Evolutionary conservation across 23 red algal genomes (phyloP).

Genomic region (Cyanidiococcus yangmingshanensis): DNA sequence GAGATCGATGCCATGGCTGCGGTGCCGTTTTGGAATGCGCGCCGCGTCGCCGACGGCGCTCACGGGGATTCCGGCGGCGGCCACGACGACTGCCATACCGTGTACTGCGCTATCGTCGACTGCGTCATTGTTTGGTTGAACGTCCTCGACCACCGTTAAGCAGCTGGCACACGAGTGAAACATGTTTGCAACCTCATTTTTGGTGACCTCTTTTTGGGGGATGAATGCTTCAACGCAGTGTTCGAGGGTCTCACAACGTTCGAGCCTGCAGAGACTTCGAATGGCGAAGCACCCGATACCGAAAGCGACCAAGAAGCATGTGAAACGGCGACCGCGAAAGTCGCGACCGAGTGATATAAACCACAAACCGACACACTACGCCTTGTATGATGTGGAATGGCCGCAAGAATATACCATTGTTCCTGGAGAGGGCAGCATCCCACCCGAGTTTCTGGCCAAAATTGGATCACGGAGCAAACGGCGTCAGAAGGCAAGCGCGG

Average conservation of each 20-base stretch:
- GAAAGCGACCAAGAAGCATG: conserved; percentile 11
- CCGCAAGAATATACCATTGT: background rate
- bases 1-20: no score
- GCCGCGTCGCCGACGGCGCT: no score
- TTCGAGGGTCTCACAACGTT: background rate
- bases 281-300: conserved; percentile 9
- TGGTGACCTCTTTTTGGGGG: background rate
- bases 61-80: no score
- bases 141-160: no score
- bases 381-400: background rate
- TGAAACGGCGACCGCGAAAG: conserved; percentile 1
- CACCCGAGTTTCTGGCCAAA: background rate
- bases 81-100: no score
- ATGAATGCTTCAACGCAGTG: background rate
- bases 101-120: no score
- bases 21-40: no score
- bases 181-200: background rate
- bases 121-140: no score
- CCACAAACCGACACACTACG: background rate
- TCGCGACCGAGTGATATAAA: background rate
- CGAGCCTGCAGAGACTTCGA: background rate
- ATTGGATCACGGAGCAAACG: background rate
- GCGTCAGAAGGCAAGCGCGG: background rate
- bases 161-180: no score
- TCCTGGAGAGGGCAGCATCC: background rate